Base-by-base conservation (phyloP, 225 moss, liverwort and hornwort species). In the Rhytidiadelphus loreus region DNA sequence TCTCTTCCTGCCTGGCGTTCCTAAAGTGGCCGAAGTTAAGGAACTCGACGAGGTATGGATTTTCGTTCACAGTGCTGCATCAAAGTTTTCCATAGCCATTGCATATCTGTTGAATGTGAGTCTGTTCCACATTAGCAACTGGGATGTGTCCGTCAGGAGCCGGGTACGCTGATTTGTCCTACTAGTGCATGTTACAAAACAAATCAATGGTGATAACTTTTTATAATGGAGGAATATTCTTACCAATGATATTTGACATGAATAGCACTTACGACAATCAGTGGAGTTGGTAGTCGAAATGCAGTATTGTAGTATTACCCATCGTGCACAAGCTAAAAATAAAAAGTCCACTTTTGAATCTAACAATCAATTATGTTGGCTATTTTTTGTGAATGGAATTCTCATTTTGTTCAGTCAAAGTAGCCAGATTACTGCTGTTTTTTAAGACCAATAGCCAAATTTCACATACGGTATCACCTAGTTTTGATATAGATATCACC, bases 1-100 rank as follows among this genome's bases (percentile, higher is more conserved):
- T 56, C 94, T 97, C 28, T 93, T 97, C 68, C 28, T 95, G n/a
- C 93, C 95, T 41, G 91, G 92, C n/a, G 88, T 95, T 73, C 94
- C 93, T 2, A 89, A 85, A 86, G 88, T 83, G 48, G 94, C 95
- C 60, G 94, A 96, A 89, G 83, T 90, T 43, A 86, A 65, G 65
- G 95, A 93, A 70, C 88, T 95, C 52, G 93, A 91, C 33, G 91
- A 93, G 68, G 96, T 95, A 92, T 30, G 77, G n/a, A 12, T 16
- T 70, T 56, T 48, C 57, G 79, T 26, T 58, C 57, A 39, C 26
- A 39, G 35, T 57, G 43, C 60, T 44, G 64, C 21, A n/a, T 65
- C 55, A 13, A 56, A 53, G 22, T 20, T 53, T 91, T 73, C 70
- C 83, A 23, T 43, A 44, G 37, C 14, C 37, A 81, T 61, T 43